These are phyloP conservation scores for Sarocladium brachiariae DNA, from an alignment of 2,329 filamentous ascomycete genomes.

Conservation along the genomic window DNA sequence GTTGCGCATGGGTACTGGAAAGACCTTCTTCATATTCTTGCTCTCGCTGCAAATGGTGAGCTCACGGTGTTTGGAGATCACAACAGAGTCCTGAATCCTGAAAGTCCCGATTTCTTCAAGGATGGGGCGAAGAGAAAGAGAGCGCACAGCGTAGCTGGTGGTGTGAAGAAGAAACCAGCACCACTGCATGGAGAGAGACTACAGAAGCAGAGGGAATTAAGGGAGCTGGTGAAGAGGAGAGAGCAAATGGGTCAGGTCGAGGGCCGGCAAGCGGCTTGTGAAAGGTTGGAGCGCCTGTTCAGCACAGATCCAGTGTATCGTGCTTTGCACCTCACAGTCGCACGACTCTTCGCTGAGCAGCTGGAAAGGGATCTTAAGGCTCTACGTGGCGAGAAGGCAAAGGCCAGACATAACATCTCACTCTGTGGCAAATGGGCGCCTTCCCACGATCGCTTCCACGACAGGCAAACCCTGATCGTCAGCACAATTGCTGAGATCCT, in stretches of 20 bases:
- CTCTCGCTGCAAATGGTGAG: slow-evolving; percentile 40
- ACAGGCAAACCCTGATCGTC: slow-evolving; percentile 50
- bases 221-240: neutral
- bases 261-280: neutral
- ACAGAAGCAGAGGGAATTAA: neutral
- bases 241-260: neutral
- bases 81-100: slow-evolving; percentile 31
- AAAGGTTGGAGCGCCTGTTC: slow-evolving; percentile 22
- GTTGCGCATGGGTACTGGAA: slow-evolving; percentile 58
- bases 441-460: slow-evolving; percentile 45
- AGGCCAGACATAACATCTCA: slow-evolving; percentile 39
- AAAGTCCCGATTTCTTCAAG: slow-evolving; percentile 19
- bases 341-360: slow-evolving; percentile 50
- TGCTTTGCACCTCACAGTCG: slow-evolving; percentile 43
- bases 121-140: slow-evolving; percentile 12
- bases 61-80: slow-evolving; percentile 35
- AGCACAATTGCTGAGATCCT: slow-evolving; percentile 51
- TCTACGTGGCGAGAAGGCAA: slow-evolving; percentile 31
- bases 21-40: slow-evolving; percentile 51
- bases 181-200: neutral
- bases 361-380: slow-evolving; percentile 38
- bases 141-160: neutral
- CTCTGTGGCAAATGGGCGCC: slow-evolving; percentile 57
- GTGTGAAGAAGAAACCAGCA: neutral
- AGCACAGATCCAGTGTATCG: slow-evolving; percentile 38